These are phyloP conservation scores for Colletotrichum neosansevieriae DNA, from an alignment of 2,329 filamentous ascomycete genomes.

Conservation along the genomic window DNA sequence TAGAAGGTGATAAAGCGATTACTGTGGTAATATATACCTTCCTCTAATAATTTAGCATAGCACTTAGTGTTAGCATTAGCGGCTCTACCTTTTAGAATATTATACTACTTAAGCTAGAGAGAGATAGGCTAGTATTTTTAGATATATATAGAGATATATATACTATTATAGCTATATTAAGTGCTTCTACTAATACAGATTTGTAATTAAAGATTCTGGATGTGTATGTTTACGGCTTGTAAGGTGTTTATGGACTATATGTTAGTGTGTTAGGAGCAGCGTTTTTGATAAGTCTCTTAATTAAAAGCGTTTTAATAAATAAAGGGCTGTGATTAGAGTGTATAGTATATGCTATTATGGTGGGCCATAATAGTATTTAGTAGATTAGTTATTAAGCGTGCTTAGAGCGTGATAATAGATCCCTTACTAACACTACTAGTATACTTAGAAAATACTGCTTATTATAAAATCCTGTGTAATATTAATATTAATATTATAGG, in stretches of 20 bases:
- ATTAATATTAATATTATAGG: too few species aligned
- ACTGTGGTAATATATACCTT: conserved; percentile 31
- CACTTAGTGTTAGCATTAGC: conserved; percentile 31
- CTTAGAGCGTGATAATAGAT: too few species aligned
- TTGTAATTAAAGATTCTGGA: neutral
- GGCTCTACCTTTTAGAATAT: conserved; percentile 37
- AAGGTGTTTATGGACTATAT: conserved; percentile 3
- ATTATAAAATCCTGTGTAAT: too few species aligned
- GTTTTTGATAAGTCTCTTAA: conserved; percentile 22
- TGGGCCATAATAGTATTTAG: too few species aligned
- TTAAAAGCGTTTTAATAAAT: neutral
- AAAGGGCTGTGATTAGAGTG: too few species aligned
- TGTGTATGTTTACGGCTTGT: conserved; percentile 1
- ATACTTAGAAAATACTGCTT: too few species aligned
- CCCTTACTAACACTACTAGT: too few species aligned
- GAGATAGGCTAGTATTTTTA: neutral
- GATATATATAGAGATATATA: neutral
- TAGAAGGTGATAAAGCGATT: neutral
- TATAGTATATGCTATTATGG: too few species aligned
- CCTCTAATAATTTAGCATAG: conserved; percentile 27
- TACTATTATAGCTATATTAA: too few species aligned
- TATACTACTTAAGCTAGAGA: conserved; percentile 30
- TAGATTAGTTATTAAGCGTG: too few species aligned
- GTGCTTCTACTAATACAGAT: neutral
- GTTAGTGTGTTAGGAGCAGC: neutral